phyloP scores from a whole-genome alignment of 331 rosid genomes.

The Acacia concinna region DNA sequence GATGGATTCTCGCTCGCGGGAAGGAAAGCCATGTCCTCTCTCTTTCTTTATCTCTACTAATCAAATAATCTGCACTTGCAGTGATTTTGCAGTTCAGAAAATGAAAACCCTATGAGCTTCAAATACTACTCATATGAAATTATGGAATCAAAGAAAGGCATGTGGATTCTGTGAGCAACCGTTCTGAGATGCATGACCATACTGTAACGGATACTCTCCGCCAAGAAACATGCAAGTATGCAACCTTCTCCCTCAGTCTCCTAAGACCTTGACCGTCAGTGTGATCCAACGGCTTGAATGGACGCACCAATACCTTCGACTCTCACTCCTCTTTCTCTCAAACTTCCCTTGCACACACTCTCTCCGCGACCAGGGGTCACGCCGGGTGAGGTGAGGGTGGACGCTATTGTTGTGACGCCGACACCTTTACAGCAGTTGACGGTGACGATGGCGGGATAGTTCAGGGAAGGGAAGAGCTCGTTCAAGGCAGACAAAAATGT shows the following conservation, averaged over 20 bases:
- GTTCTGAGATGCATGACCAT: not conserved
- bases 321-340: not conserved
- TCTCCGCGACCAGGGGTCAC: not conserved
- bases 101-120: not conserved
- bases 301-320: not conserved
- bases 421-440: not conserved
- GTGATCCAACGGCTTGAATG: not conserved
- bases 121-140: not conserved
- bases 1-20: slow-evolving; percentile 43
- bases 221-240: not conserved
- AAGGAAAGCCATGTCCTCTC: slow-evolving; percentile 44
- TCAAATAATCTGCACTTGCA: not conserved
- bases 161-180: not conserved
- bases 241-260: not conserved
- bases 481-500: not conserved
- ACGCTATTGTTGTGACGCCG: not conserved
- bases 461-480: not conserved
- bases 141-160: not conserved
- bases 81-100: not conserved
- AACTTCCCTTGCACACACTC: not conserved
- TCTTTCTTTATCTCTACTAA: slow-evolving; percentile 10
- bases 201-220: not conserved
- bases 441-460: not conserved
- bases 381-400: not conserved
- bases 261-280: not conserved